Base-by-base conservation (phyloP, 1,284 basidiomycete species). In the Flammula alnicola region DNA sequence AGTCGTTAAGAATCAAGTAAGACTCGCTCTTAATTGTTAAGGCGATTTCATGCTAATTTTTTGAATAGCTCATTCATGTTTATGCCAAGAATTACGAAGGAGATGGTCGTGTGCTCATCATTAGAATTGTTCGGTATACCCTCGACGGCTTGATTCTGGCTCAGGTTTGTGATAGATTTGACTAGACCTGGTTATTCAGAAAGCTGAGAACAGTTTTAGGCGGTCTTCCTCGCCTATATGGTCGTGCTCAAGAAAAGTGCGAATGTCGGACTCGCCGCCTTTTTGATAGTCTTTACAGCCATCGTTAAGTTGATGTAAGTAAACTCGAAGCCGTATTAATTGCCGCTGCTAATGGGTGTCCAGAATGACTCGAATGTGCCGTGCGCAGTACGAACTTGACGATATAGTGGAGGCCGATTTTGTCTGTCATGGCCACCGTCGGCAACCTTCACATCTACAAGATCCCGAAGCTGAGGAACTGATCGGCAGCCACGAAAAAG, bases 81-180 rank as follows among this genome's bases (percentile, higher is more conserved):
- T 95, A 95, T 66, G 91, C 90, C 14, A 88, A 92, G 64, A 81
- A 90, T 56, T 95, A 94, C 64, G 93, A 96, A 69, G 84, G 81
- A 32, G 88, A 94, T 57, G 92, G 92, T 0, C 79, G 84, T 47
- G 57, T 84, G 17, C 75, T 94, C 46, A 77, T 88, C 32, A 84
- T 91, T 33, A 79, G 93, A 6, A 77, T 93, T 16, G 70, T 93
- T 46, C 81, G 93, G 32, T 95, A 93, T 64, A 89, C 89, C 17
- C 69, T 93, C 19, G 93, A 95, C 69, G 91, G 83, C 66, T 62
- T 71, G 27, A 61, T 73, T 33, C 67, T 76, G 12, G 44, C 65
- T 38, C 69, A 72, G 52, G 68, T 68, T 41, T 4, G 40, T 31
- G 16, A n/a, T 12, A 40, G 44, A 12, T 47, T 20, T 5, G 32